Evolutionary conservation across 1,284 basidiomycete species (phyloP), one percentile per base, ranked within the genome.

Genomic region (Anthracocystis walkeri): DNA sequence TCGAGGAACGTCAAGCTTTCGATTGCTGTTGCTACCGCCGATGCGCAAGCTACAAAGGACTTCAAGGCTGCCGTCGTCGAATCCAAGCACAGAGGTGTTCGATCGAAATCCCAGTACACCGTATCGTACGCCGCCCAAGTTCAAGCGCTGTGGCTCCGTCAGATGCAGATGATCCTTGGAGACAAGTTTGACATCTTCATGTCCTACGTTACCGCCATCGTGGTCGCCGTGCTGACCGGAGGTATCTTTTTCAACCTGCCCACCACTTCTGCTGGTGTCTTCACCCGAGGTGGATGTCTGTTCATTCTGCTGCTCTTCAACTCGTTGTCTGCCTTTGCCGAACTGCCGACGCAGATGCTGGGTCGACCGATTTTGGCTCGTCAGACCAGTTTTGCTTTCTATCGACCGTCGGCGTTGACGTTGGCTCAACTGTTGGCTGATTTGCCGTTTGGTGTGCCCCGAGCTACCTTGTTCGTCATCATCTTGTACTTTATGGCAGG

Each of bases 91-190:
- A 89, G 89, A 58, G 91, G 93, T 23, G 93, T 93, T 3, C 90
- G 91, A 25, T 91, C 90, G 86, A 92, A 92, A 87, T 93, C 91
- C 71, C 92, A 93, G 3, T 96, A 95, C 87, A 95, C 93, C 4
- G 90, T 95, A 29, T 90, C 92, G 1, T 93, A 59, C 50, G 46
- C 46, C 16, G 31, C 54, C 6, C 80, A 82, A 59, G 73, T 82
- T n/a, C 59, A 81, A 38, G 91, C 92, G 1, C 87, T 95, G 65
- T 89, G 90, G 29, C 88, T 89, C 58, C 89, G 94, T 38, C 91
- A 94, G 85, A 92, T 94, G 87, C 89, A 90, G 77, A 90, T 91
- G 85, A 88, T 90, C 62, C 86, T 93, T 66, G 93, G 95, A 85
- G 92, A 96, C 86, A 89, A 88, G 64, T 93, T 95, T 85, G 92